phyloP scores from a whole-genome alignment of 164 flowering plant species.

The Magnolia officinalis region DNA sequence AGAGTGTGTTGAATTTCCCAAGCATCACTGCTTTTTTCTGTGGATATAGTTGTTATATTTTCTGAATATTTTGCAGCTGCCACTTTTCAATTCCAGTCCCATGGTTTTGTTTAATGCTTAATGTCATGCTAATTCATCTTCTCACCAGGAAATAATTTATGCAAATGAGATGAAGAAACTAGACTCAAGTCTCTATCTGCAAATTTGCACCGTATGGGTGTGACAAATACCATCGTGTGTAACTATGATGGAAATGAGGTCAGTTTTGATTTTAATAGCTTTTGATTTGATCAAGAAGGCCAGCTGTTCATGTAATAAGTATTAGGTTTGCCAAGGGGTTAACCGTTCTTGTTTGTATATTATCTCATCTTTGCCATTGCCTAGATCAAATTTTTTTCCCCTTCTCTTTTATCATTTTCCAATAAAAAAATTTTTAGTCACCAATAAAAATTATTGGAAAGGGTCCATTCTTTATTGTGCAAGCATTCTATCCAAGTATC shows the following conservation, averaged over 20 bases:
- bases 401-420: neutral
- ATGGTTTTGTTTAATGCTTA: neutral
- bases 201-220: conserved; percentile 94
- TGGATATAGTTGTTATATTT: too few species aligned
- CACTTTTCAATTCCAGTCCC: too few species aligned
- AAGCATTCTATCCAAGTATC: neutral
- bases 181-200: conserved; percentile 88
- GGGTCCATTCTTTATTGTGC: neutral
- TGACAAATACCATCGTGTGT: conserved; percentile 81
- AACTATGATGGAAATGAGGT: conserved; percentile 98
- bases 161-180: conserved; percentile 88
- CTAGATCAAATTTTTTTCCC: neutral
- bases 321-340: neutral
- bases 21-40: too few species aligned
- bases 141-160: conserved; percentile 57
- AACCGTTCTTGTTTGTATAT: neutral
- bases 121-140: neutral
- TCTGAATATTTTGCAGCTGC: too few species aligned
- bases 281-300: neutral
- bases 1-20: too few species aligned
- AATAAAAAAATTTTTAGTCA: too few species aligned
- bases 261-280: conserved; percentile 9
- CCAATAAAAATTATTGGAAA: neutral
- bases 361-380: neutral
- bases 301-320: neutral